Evolutionary conservation across 495 filamentous ascomycete genomes (phyloP), one percentile per base, ranked within the genome.

Genomic region (Penicillium daleae): DNA sequence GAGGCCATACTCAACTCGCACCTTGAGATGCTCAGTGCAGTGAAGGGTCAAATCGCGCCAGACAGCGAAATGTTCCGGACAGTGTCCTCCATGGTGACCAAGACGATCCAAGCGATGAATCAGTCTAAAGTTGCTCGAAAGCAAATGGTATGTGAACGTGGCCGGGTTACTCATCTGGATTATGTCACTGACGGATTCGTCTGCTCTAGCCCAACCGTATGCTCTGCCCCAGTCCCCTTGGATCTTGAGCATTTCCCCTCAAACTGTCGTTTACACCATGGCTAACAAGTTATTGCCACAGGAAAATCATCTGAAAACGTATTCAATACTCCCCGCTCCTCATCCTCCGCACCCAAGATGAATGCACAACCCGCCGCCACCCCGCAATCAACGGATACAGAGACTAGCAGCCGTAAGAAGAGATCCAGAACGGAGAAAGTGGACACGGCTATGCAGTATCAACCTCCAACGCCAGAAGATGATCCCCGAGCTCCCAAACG

Each of bases 51-150:
- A 27, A 39, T 71, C 24, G 33, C 54, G 4, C 54, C 63, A 6
- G 70, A 74, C 48, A 59, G 37, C 10, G 71, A 77, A 37, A 63
- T 66, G 3, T 68, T 60, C 21, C 70, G 66, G 24, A 53, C 74
- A 6, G 55, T 80, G 6, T 66, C 74, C 0, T 56, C 70, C 6
- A 79, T 82, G 74, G 49, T 78, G 22, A 73, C 74, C 29, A 78
- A 68, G 65, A 77, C 79, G 7, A 62, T 76, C 19, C 72, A 74
- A 42, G 62, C 78, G 29, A 66, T 77, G 42, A 66, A 68, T 15
- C 73, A 82, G 39, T 75, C 73, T 31, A 67, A 74, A n/a, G 29
- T 74, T 8, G 49, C 76, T 27, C 69, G 74, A 48, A 70, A 71
- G n/a, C 61, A 73, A 17, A 60, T 79, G 51, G 78, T 80, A 33